Evolutionary conservation across 139 green algal genomes (phyloP).

Genomic region (Coelastrella sp.): DNA sequence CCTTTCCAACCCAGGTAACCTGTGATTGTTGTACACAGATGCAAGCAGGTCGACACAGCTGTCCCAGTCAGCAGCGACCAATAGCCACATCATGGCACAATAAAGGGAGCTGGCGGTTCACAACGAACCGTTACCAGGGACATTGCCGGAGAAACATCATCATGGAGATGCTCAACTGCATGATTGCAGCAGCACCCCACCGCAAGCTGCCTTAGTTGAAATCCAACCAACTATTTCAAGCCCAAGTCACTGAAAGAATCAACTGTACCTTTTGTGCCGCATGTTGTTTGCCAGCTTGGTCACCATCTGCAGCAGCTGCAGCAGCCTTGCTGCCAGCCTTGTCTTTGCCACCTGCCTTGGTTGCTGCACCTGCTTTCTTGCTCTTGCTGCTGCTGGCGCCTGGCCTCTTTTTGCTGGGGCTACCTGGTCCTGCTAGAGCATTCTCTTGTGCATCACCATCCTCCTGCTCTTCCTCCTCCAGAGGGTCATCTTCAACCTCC

Average conservation of each 20-base stretch:
- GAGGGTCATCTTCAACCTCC: conserved; percentile 78
- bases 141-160: no score
- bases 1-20: conserved; percentile 10
- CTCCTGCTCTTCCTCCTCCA: conserved; percentile 79
- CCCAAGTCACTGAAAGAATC: no score
- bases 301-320: background rate
- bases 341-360: conserved; percentile 1
- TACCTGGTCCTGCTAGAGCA: conserved; percentile 57
- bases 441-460: conserved; percentile 52
- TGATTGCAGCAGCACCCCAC: no score
- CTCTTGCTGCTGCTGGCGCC: conserved; percentile 42
- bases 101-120: no score
- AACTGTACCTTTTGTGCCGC: background rate
- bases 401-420: conserved; percentile 41
- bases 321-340: conserved; percentile 11
- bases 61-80: background rate
- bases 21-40: background rate
- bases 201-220: no score
- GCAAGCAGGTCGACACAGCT: background rate
- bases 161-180: no score
- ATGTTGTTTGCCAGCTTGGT: background rate
- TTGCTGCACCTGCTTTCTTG: background rate
- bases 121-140: no score
- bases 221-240: no score
- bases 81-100: background rate